Evolutionary conservation across 306 rosid species (phyloP).

Genomic region (Lathyrus oleraceus): DNA sequence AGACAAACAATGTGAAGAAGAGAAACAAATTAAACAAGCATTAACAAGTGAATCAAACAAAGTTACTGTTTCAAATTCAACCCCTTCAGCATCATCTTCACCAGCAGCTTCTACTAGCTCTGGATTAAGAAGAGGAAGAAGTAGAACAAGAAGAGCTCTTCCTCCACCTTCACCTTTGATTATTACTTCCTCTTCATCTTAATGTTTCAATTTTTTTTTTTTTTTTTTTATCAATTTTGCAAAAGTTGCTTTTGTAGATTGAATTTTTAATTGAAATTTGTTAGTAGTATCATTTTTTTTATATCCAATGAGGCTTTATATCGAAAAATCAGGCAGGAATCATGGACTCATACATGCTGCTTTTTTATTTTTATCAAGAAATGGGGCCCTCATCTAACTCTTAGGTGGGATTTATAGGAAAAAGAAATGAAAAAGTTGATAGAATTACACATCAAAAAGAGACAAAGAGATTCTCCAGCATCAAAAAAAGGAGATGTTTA

Average conservation of each 20-base stretch:
- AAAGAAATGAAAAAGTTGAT: neutral
- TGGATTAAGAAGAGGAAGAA: slow-evolving; percentile 70
- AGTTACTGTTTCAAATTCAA: slow-evolving; percentile 44
- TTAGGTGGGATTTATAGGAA: neutral
- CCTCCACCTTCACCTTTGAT: slow-evolving; percentile 80
- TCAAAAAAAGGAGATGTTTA: too few relatives aligned
- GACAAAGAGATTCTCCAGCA: neutral
- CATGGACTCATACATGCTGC: slow-evolving; percentile 26
- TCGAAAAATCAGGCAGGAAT: slow-evolving; percentile 30
- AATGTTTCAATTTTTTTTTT: slow-evolving; percentile 25
- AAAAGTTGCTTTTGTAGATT: slow-evolving; percentile 30
- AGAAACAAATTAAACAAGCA: slow-evolving; percentile 40
- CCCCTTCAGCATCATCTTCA: slow-evolving; percentile 52
- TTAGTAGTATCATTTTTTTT: slow-evolving; percentile 43
- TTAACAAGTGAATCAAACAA: slow-evolving; percentile 44
- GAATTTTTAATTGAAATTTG: slow-evolving; percentile 30
- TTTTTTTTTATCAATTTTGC: slow-evolving; percentile 12
- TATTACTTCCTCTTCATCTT: slow-evolving; percentile 49
- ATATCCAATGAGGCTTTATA: slow-evolving; percentile 12
- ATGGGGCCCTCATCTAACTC: slow-evolving; percentile 8
- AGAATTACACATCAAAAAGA: neutral
- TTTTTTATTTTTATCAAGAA: neutral
- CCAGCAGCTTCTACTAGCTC: slow-evolving; percentile 47
- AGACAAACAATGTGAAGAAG: slow-evolving; percentile 67
- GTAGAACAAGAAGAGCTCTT: slow-evolving; percentile 71